Conservation (phyloP, 1,284 basidiomycete genomes). For the Moniliella sp. region DNA sequence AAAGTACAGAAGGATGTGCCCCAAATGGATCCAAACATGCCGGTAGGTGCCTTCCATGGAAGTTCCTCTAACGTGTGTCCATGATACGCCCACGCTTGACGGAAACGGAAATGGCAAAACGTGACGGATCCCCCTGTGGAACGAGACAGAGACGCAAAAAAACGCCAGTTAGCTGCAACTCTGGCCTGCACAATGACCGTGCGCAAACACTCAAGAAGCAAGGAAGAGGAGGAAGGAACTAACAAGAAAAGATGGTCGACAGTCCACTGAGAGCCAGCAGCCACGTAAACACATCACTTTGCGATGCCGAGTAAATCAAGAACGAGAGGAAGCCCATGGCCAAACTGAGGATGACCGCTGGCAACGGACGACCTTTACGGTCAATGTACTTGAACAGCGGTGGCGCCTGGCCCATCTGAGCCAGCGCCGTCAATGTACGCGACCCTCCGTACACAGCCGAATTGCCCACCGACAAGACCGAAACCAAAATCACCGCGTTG, state of each 20-base stretch:
- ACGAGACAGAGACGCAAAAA: too few species aligned
- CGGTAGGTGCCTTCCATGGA: slow-evolving; percentile 38
- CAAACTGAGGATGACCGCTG: slow-evolving; percentile 31
- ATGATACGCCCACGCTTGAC: slow-evolving; percentile 37
- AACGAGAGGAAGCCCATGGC: slow-evolving; percentile 21
- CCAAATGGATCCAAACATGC: slow-evolving; percentile 36
- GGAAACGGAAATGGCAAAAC: slow-evolving; percentile 36
- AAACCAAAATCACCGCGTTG: slow-evolving; percentile 55
- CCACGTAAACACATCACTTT: slow-evolving; percentile 35
- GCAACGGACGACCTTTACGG: slow-evolving; percentile 40
- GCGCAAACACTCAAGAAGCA: too few species aligned
- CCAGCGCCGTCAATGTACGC: slow-evolving; percentile 51
- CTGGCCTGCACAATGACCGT: too few species aligned
- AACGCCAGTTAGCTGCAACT: too few species aligned
- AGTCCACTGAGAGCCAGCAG: slow-evolving; percentile 39
- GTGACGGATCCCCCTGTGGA: slow-evolving; percentile 34
- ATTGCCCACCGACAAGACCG: slow-evolving; percentile 64
- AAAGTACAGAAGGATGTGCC: slow-evolving; percentile 36
- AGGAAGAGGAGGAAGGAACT: too few species aligned
- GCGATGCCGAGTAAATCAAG: slow-evolving; percentile 14
- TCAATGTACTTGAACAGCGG: slow-evolving; percentile 44
- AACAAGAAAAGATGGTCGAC: slow-evolving; percentile 39
- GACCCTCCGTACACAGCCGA: slow-evolving; percentile 62
- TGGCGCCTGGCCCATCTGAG: slow-evolving; percentile 54
- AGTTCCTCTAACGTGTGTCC: slow-evolving; percentile 38